Percentiles rank a stretch among this genome's conserved stretches.
phyloP scores from a whole-genome alignment of 1,284 basidiomycete genomes.

The Puccinia coronata region DNA sequence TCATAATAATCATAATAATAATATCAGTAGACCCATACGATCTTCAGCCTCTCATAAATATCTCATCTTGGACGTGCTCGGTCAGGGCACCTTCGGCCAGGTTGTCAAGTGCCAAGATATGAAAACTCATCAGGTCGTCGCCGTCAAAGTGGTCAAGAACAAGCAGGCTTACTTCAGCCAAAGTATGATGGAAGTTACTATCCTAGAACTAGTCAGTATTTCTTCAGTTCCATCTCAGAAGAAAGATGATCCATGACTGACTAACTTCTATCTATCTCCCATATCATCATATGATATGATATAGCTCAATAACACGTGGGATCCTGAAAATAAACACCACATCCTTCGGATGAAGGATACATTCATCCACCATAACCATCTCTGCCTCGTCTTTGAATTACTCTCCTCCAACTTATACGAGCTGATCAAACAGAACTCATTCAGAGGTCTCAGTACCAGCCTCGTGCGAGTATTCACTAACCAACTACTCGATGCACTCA shows the following conservation, averaged over 20 bases:
- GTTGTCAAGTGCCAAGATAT: slow-evolving; percentile 99
- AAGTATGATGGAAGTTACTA: slow-evolving; percentile 99
- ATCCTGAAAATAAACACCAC: slow-evolving; percentile 93
- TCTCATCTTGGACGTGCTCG: slow-evolving; percentile 94
- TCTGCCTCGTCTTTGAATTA: slow-evolving; percentile 96
- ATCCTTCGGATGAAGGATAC: slow-evolving; percentile 92
- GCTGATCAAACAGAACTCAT: slow-evolving; percentile 99
- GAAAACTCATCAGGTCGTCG: slow-evolving; percentile 96
- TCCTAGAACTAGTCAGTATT: slow-evolving; percentile 78
- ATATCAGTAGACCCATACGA: not conserved
- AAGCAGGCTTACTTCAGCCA: slow-evolving; percentile 99
- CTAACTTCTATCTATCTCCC: not conserved
- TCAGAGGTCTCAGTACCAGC: slow-evolving; percentile 93
- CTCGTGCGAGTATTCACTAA: slow-evolving; percentile 97
- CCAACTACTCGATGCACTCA: slow-evolving; percentile 87
- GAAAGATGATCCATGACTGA: not conserved
- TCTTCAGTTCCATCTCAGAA: too few relatives aligned
- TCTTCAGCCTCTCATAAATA: slow-evolving; percentile 66
- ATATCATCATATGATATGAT: not conserved
- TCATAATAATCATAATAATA: not conserved
- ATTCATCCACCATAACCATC: slow-evolving; percentile 93
- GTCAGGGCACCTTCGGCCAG: slow-evolving; percentile 98
- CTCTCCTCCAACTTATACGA: slow-evolving; percentile 98
- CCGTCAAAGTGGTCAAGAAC: slow-evolving; percentile 99
- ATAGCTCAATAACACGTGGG: slow-evolving; percentile 85